These are phyloP conservation scores for Mortierella claussenii DNA, from an alignment of 192 early-diverging fungal species.

Conservation along the genomic window DNA sequence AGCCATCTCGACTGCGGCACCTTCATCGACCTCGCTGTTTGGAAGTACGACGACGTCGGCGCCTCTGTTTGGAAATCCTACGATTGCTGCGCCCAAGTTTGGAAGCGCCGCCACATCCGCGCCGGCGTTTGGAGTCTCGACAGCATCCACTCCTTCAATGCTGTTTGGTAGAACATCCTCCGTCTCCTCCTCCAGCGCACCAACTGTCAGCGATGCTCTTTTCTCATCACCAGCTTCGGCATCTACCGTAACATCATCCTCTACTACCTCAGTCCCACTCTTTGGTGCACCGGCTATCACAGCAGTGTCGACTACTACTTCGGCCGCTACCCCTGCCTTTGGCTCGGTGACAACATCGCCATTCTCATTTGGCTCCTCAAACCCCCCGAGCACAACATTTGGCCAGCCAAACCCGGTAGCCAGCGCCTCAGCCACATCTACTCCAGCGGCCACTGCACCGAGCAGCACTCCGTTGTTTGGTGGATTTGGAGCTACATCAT, in stretches of 20 bases:
- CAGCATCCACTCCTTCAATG: not conserved
- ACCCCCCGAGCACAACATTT: not conserved
- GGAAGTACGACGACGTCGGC: too few relatives aligned
- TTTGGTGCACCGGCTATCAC: constrained; percentile 2
- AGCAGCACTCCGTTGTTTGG: constrained; percentile 8
- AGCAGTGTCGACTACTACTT: not conserved
- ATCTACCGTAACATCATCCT: not conserved
- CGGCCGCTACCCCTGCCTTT: not conserved
- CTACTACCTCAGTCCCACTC: not conserved
- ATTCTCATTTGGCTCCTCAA: constrained; percentile 15
- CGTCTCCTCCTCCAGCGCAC: not conserved
- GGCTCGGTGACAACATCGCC: not conserved
- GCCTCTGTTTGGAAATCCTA: not conserved
- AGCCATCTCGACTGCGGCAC: too few relatives aligned
- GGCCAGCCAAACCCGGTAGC: not conserved
- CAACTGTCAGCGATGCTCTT: not conserved
- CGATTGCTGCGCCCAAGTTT: not conserved
- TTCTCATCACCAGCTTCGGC: not conserved
- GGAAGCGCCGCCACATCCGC: constrained; percentile 6
- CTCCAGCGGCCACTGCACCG: not conserved
- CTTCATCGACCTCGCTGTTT: too few relatives aligned
- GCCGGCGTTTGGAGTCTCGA: not conserved
- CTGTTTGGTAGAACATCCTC: constrained; percentile 3
- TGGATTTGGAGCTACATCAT: not conserved
- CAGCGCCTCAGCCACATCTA: not conserved